A percentile compares a stretch with the other conserved stretches of the same genome.
Evolutionary conservation across 2,329 filamentous ascomycete species (phyloP).

Genomic region (Plenodomus lindquistii): DNA sequence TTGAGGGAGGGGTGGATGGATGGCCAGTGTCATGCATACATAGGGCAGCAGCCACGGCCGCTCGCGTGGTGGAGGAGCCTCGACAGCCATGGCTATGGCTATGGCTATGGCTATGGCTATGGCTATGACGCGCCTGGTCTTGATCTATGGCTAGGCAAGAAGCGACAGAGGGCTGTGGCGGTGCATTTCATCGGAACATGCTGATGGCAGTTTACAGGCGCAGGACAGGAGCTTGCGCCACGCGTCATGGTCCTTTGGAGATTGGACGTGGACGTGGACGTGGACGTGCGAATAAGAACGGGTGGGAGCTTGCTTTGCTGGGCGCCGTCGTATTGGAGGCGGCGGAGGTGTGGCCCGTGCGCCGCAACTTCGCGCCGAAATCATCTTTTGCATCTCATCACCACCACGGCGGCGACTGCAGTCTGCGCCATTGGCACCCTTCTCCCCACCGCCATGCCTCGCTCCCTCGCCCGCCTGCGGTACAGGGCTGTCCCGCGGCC

Average conservation of each 20-base stretch:
- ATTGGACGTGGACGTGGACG: too few species aligned
- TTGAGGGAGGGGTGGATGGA: slow-evolving; percentile 2
- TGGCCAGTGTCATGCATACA: slow-evolving; percentile 17
- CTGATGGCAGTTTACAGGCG: not conserved
- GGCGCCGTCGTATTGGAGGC: slow-evolving; percentile 21
- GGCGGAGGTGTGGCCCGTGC: slow-evolving; percentile 19
- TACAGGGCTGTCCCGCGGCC: slow-evolving; percentile 25
- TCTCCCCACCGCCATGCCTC: slow-evolving; percentile 31
- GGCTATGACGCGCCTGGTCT: too few species aligned
- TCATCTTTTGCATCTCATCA: slow-evolving; percentile 15
- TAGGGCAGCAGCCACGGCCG: slow-evolving; percentile 45
- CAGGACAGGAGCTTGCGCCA: slow-evolving; percentile 1
- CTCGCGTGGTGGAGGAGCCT: slow-evolving; percentile 31
- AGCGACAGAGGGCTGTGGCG: not conserved
- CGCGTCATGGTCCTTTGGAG: not conserved
- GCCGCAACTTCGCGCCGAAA: slow-evolving; percentile 3
- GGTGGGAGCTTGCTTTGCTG: not conserved
- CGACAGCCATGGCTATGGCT: slow-evolving; percentile 26
- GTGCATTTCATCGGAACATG: slow-evolving; percentile 9
- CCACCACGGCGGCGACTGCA: not conserved
- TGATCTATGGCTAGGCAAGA: not conserved
- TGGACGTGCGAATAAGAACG: not conserved
- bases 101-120: slow-evolving; percentile 26
- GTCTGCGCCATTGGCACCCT: slow-evolving; percentile 13
- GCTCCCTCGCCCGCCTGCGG: slow-evolving; percentile 31